Evolutionary conservation across 2,329 filamentous ascomycete genomes (phyloP), one percentile per base, ranked within the genome.

Genomic region (Shiraia bambusicola): DNA sequence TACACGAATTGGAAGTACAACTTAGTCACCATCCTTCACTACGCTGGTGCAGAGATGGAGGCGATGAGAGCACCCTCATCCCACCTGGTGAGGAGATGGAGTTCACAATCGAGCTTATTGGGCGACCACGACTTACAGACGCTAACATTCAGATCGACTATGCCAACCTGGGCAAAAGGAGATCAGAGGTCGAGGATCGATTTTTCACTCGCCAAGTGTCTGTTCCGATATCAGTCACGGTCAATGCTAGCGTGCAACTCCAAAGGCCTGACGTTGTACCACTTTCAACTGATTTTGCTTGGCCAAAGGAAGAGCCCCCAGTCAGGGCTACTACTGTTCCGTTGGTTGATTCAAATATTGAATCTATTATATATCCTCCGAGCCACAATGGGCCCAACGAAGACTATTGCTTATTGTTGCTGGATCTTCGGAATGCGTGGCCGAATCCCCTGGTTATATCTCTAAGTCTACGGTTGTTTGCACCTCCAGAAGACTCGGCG

Each of bases 371-470:
- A 17, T 63, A 65, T 9, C 67, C 72, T 14, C 67, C 73, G 22
- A 67, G 69, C 2, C 58, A 64, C 7, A 61, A 69, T 12, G 59
- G 68, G 42, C 47, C 76, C 66, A 58, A 73, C 57, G 52, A 81
- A 37, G 81, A 88, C 28, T 84, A 88, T 59, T 94, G 89, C 59
- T 75, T 95, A 27, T 71, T 95, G 2, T 74, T 93, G 2, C 74
- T 96, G 36, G 92, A 96, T 67, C 74, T 96, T 19, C 83, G 89
- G 41, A 97, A 97, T 61, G 84, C 87, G 1, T 96, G 91, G 91
- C 90, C 89, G 2, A 88, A 82, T 58, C 83, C 85, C 34, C 80
- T 96, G 59, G 75, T 79, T 6, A 77, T 93, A 3, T 78, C 77
- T 19, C 68, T 95, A 2, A 64, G 76, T 46, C 70, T 76, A 17